A percentile compares a stretch with the other conserved stretches of the same genome.
Evolutionary conservation across 1,284 basidiomycete genomes (phyloP).

Genomic region (Anthracocystis walkeri): DNA sequence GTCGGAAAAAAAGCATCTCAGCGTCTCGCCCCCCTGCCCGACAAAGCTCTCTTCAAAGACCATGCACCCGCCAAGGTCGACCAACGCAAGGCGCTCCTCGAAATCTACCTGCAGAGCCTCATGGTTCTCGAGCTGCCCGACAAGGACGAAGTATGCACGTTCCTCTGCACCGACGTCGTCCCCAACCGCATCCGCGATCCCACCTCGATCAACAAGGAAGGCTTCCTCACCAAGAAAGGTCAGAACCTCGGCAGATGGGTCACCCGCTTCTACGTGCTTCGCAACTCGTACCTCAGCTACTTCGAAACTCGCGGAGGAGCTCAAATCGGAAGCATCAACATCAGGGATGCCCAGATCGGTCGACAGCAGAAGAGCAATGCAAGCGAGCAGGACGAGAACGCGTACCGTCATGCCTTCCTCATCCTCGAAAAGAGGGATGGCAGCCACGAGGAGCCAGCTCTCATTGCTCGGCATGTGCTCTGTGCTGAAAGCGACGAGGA

Average conservation of each 20-base stretch:
- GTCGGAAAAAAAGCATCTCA: constrained; percentile 79
- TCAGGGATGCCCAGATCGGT: constrained; percentile 88
- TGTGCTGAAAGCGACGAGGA: constrained; percentile 95
- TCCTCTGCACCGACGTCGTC: constrained; percentile 89
- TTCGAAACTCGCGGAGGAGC: constrained; percentile 87
- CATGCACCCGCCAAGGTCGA: constrained; percentile 96
- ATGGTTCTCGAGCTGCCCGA: constrained; percentile 82
- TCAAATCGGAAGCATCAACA: constrained; percentile 86
- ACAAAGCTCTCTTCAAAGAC: constrained; percentile 93
- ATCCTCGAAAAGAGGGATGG: constrained; percentile 85
- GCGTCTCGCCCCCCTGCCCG: constrained; percentile 81
- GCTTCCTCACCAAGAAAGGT: constrained; percentile 94
- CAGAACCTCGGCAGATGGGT: constrained; percentile 87
- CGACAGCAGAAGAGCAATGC: constrained; percentile 74
- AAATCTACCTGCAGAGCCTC: constrained; percentile 87
- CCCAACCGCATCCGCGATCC: constrained; percentile 72
- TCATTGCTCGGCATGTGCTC: constrained; percentile 85
- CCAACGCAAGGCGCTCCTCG: constrained; percentile 78
- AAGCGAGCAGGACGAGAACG: constrained; percentile 79
- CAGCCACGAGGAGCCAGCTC: constrained; percentile 69
- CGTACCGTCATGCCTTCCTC: constrained; percentile 95
- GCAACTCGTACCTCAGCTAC: constrained; percentile 85
- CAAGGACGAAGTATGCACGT: constrained; percentile 89
- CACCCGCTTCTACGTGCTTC: constrained; percentile 89
- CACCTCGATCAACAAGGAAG: constrained; percentile 82